Conservation (phyloP, 179 eudicot genomes). For the Kewa caespitosa region DNA sequence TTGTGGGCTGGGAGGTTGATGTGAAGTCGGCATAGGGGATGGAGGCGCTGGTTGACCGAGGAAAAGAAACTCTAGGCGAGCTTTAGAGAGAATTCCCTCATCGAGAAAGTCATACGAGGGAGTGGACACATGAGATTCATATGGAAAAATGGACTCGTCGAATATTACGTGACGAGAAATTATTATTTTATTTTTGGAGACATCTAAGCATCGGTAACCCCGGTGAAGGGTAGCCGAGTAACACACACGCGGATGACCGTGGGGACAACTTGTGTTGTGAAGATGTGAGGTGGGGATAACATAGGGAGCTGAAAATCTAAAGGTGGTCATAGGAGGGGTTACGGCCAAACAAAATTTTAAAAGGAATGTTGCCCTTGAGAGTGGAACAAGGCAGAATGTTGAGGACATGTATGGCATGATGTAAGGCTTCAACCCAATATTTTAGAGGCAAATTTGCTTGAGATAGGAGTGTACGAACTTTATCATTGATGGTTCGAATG, state of each 20-base stretch:
- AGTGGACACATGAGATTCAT: neutral
- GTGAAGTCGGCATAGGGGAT: too few species aligned
- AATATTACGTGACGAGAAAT: conserved; percentile 16
- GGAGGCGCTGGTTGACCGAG: neutral
- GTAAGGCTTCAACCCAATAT: neutral
- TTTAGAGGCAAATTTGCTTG: neutral
- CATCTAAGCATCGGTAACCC: conserved; percentile 14
- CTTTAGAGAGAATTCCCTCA: neutral
- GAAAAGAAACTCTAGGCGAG: neutral
- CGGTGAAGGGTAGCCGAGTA: conserved; percentile 15
- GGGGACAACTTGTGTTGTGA: conserved; percentile 3
- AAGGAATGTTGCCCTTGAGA: neutral
- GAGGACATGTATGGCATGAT: neutral
- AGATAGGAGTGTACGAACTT: neutral
- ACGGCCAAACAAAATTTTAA: neutral
- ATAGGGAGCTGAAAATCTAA: conserved; percentile 17
- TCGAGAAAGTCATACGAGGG: neutral
- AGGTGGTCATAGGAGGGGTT: neutral
- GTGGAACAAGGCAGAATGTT: neutral
- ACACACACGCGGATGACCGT: conserved; percentile 15
- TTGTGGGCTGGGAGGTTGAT: neutral
- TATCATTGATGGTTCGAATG: neutral
- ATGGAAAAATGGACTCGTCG: conserved; percentile 9
- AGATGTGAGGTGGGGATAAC: neutral
- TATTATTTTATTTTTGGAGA: neutral